Evolutionary conservation across 2,329 filamentous ascomycete genomes (phyloP), one percentile per base, ranked within the genome.

Genomic region (Hirsutella rhossiliensis): DNA sequence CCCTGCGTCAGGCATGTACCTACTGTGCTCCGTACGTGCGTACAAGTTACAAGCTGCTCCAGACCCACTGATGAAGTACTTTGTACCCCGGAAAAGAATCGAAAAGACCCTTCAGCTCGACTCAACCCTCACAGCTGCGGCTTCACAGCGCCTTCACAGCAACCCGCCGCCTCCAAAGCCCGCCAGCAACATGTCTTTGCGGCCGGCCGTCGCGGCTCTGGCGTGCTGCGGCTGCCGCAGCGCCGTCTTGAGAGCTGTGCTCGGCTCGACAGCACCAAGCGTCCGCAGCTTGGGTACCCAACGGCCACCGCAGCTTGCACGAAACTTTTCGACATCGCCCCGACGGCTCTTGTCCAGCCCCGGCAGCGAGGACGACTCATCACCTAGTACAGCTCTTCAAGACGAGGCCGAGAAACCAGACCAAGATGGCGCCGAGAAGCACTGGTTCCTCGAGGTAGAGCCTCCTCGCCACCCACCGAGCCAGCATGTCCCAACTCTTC

Each of bases 401-500:
- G 47, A 53, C 17, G 36, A 48, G 15, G 46, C 50, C 12, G 9
- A 23, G 19, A 11, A 39, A 2, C 43, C 59, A 5, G 52, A 61
- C 6, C 54, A 62, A 2, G 38, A 57, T 11, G 54, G 78, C 8
- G 54, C 62, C 4, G 44, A 59, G 12, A 62, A 79, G 8, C 86
- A 86, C 6, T 97, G 92, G 92, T 97, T 96, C 62, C 78, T 94
- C 27, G 80, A 92, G 57, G 79, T 85, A 51, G 75, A 86, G 37
- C 66, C 74, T 2, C 74, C 76, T 1, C 62, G 66, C 30, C 73
- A 77, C 47, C 63, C 71, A 0, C 64, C 69, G 5, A 63, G 66
- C 20, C 62, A 73, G n/a, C 66, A 67, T 48, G 63, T 65, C 36
- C 66, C 66, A 17, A 59, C 65, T 3, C 63, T 77, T 8, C 76